Conservation (phyloP, 2,329 filamentous ascomycete genomes). For the Elsinoe perseae region DNA sequence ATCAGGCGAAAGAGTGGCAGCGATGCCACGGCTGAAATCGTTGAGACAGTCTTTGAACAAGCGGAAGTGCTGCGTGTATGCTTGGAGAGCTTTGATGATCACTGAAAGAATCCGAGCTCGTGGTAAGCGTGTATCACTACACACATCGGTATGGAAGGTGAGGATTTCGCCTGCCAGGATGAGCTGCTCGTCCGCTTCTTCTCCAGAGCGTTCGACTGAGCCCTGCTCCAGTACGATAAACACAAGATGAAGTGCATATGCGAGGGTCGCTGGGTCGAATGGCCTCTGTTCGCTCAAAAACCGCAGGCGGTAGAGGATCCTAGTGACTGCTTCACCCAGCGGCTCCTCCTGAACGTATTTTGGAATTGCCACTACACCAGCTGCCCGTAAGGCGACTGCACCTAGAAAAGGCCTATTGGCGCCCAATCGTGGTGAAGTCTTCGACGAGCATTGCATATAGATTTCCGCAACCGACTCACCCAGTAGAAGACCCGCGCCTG, state of each 20-base stretch:
- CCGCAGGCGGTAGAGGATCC: slow-evolving; percentile 81
- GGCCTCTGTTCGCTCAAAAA: slow-evolving; percentile 91
- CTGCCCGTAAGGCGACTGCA: slow-evolving; percentile 72
- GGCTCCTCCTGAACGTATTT: slow-evolving; percentile 68
- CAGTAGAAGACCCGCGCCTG: slow-evolving; percentile 72
- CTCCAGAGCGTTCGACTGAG: slow-evolving; percentile 61
- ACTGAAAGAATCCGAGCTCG: slow-evolving; percentile 63
- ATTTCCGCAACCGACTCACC: slow-evolving; percentile 70
- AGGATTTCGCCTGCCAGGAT: slow-evolving; percentile 83
- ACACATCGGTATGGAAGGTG: slow-evolving; percentile 77
- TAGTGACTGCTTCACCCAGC: slow-evolving; percentile 72
- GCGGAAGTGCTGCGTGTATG: slow-evolving; percentile 89
- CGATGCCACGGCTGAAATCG: slow-evolving; percentile 76
- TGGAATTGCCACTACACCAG: slow-evolving; percentile 65
- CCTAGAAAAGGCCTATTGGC: slow-evolving; percentile 74
- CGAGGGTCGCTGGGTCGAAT: slow-evolving; percentile 79
- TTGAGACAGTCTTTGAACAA: slow-evolving; percentile 85
- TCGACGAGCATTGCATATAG: slow-evolving; percentile 71
- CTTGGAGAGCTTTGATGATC: slow-evolving; percentile 76
- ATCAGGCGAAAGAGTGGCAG: slow-evolving; percentile 64
- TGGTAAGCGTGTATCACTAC: slow-evolving; percentile 66
- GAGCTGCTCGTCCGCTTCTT: slow-evolving; percentile 83
- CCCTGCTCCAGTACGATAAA: slow-evolving; percentile 71
- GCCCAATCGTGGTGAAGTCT: slow-evolving; percentile 66
- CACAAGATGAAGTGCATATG: slow-evolving; percentile 77